Evolutionary conservation across 257 asterid genomes (phyloP).

Genomic region (Solanum pennellii): DNA sequence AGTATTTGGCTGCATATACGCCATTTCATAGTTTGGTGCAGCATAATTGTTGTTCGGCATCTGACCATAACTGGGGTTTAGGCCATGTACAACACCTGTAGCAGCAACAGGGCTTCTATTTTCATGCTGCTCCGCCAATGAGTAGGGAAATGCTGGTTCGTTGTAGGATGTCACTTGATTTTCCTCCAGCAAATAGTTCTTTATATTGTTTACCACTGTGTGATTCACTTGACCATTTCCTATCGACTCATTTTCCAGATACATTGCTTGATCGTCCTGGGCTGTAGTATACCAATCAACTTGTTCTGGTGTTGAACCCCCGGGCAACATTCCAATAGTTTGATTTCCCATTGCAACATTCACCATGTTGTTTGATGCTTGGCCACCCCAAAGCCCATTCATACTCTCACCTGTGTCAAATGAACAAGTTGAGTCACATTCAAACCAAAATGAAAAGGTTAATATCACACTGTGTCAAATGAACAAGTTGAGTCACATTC

Average conservation of each 20-base stretch:
- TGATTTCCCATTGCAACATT: background rate
- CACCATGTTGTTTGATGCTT: background rate
- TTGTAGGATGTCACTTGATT: background rate
- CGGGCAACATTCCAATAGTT: background rate
- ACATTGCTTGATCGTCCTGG: background rate
- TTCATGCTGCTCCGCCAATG: background rate
- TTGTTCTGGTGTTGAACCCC: background rate
- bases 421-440: background rate
- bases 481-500: background rate
- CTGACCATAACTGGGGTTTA: background rate
- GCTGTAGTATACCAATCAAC: background rate
- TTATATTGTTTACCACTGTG: background rate
- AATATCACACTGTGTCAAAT: background rate
- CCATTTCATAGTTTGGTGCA: background rate
- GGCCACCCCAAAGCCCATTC: background rate
- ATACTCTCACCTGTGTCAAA: background rate
- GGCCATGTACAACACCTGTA: background rate
- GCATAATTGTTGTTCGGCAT: background rate
- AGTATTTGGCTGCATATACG: background rate
- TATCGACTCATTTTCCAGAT: background rate
- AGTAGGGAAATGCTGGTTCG: background rate
- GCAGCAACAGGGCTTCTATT: background rate
- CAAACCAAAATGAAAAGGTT: background rate
- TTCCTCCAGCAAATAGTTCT: constrained; percentile 7
- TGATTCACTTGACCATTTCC: background rate